Percentiles rank a stretch among this genome's conserved stretches.
Conservation (phyloP, 202 grass and related monocot genomes). For the Miscanthus sacchariflorus region DNA sequence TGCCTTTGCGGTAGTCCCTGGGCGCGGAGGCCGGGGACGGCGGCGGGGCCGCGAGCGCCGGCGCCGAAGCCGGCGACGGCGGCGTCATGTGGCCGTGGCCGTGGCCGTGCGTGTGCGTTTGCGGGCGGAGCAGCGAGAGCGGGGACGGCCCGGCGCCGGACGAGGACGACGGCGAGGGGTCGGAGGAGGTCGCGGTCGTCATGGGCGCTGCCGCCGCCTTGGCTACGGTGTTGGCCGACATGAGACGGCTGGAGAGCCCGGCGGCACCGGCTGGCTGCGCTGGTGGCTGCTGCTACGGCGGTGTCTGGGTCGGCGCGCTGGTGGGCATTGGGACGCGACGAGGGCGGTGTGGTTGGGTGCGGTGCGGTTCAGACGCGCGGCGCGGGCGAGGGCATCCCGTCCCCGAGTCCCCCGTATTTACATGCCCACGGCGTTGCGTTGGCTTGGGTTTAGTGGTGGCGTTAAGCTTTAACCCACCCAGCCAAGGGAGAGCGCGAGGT, state of each 20-base stretch:
- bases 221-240: slow-evolving; percentile 33
- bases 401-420: slow-evolving; percentile 8
- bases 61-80: slow-evolving; percentile 17
- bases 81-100: slow-evolving; percentile 30
- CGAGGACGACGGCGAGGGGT: slow-evolving; percentile 52
- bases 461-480: slow-evolving; percentile 22
- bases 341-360: not conserved
- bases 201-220: slow-evolving; percentile 12
- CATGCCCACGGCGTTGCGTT: slow-evolving; percentile 24
- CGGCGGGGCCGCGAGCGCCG: slow-evolving; percentile 46
- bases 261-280: not conserved
- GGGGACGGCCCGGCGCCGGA: slow-evolving; percentile 28
- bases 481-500: not conserved
- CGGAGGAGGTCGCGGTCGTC: slow-evolving; percentile 41
- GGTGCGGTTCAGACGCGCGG: not conserved
- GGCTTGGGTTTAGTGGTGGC: slow-evolving; percentile 7
- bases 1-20: slow-evolving; percentile 95
- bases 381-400: not conserved
- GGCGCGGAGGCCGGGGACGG: slow-evolving; percentile 51
- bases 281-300: not conserved
- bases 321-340: not conserved
- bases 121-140: slow-evolving; percentile 50
- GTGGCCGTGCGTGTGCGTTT: slow-evolving; percentile 37
- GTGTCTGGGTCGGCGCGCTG: not conserved
- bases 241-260: not conserved